phyloP scores from a whole-genome alignment of 305 asterid species.

The Lippia alba region DNA sequence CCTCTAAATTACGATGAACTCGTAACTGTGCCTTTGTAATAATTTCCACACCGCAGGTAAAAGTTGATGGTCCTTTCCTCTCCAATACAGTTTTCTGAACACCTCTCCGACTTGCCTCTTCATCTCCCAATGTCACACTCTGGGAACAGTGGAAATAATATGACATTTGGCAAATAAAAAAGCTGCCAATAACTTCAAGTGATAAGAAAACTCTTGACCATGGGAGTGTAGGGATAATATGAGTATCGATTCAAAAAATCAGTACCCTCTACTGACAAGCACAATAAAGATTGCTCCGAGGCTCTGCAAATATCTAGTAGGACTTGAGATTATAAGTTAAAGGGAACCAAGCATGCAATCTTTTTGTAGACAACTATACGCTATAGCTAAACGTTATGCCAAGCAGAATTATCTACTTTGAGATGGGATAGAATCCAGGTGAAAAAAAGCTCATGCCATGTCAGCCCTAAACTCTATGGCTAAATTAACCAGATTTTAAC shows the following conservation, averaged over 20 bases:
- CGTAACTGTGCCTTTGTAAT: conserved; percentile 79
- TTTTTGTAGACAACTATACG: neutral
- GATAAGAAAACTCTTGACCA: conserved; percentile 9
- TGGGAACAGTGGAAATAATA: conserved; percentile 44
- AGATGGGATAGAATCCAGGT: conserved; percentile 26
- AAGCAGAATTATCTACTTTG: conserved; percentile 20
- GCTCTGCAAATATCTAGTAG: neutral
- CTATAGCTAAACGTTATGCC: conserved; percentile 11
- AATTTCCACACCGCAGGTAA: conserved; percentile 90
- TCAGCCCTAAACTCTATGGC: neutral
- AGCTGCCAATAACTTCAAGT: conserved; percentile 17
- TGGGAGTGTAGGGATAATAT: neutral
- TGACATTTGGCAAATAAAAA: conserved; percentile 30
- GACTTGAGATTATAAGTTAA: neutral
- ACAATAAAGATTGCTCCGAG: conserved; percentile 1
- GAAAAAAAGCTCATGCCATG: conserved; percentile 6
- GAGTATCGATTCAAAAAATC: conserved; percentile 6
- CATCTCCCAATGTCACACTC: conserved; percentile 99
- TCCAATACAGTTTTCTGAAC: conserved; percentile 93
- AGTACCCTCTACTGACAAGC: neutral
- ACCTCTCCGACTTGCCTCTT: conserved; percentile 96
- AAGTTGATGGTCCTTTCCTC: conserved; percentile 97
- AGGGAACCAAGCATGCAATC: conserved; percentile 21
- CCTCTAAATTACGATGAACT: conserved; percentile 81
- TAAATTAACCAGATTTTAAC: neutral